phyloP scores from a whole-genome alignment of 2,329 filamentous ascomycete genomes.

The Furcasterigmium furcatum region DNA sequence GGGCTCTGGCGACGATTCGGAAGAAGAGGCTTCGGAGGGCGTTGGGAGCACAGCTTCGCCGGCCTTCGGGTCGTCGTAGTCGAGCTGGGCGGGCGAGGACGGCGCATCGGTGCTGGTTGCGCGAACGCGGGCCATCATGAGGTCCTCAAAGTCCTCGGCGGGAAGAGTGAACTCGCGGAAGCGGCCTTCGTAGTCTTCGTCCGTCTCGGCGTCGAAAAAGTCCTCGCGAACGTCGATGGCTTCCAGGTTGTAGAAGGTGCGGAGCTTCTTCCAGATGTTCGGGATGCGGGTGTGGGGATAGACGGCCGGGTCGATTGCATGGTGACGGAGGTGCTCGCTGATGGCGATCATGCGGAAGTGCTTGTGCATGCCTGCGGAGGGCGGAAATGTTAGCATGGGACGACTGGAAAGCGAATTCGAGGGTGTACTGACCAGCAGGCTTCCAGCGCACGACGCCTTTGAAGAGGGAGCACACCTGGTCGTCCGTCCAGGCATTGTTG shows the following conservation, averaged over 20 bases:
- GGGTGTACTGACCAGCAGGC: slow-evolving; percentile 67
- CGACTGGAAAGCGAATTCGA: neutral
- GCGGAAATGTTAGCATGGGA: slow-evolving; percentile 14
- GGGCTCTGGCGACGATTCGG: neutral
- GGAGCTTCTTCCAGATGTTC: slow-evolving; percentile 87
- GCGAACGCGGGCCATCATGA: slow-evolving; percentile 41
- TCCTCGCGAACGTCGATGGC: slow-evolving; percentile 83
- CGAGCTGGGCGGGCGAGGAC: slow-evolving; percentile 41
- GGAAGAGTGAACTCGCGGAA: slow-evolving; percentile 68
- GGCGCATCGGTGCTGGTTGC: slow-evolving; percentile 44
- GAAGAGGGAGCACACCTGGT: slow-evolving; percentile 89
- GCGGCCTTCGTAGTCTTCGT: slow-evolving; percentile 54
- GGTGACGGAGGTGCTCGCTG: slow-evolving; percentile 73
- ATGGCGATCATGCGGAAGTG: slow-evolving; percentile 91
- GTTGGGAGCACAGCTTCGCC: neutral
- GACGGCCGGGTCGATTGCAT: slow-evolving; percentile 70
- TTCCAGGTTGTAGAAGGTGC: slow-evolving; percentile 79
- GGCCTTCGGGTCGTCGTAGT: slow-evolving; percentile 21
- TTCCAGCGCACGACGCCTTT: slow-evolving; percentile 95
- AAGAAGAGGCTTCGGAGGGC: neutral
- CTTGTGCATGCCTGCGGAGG: slow-evolving; percentile 75
- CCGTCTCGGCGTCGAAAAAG: slow-evolving; percentile 50
- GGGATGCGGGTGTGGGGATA: slow-evolving; percentile 81
- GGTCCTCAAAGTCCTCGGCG: slow-evolving; percentile 37
- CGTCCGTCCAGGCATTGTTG: slow-evolving; percentile 87